A percentile compares a stretch with the other conserved stretches of the same genome.
These are phyloP conservation scores for Breviolum minutum DNA, from an alignment of 73 alveolate genomes.

Conservation along the genomic window DNA sequence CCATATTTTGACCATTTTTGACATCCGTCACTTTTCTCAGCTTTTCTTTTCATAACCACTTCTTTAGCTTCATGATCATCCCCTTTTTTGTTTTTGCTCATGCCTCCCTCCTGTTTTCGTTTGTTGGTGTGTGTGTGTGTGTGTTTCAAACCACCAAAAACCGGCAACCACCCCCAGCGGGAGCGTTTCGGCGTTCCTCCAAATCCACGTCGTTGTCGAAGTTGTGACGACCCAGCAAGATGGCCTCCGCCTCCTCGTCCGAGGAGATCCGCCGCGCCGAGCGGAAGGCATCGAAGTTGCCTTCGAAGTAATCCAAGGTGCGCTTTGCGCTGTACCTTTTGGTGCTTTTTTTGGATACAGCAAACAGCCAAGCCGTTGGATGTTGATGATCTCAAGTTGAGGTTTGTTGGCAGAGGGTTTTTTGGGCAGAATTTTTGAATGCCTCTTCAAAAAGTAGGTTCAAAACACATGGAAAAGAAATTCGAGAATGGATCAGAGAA, in stretches of 20 bases:
- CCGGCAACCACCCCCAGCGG: neutral
- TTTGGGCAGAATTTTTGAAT: too few species aligned
- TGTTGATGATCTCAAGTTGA: neutral
- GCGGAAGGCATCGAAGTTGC: conserved; percentile 78
- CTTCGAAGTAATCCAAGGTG: conserved; percentile 83
- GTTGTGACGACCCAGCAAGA: conserved; percentile 82
- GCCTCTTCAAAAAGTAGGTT: too few species aligned
- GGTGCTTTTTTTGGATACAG: neutral
- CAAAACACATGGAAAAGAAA: too few species aligned
- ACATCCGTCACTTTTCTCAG: neutral
- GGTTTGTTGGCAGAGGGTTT: too few species aligned
- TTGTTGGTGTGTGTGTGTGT: too few species aligned
- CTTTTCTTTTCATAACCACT: too few species aligned
- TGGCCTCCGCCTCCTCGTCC: conserved; percentile 85
- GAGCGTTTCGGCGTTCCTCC: neutral
- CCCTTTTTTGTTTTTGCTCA: too few species aligned
- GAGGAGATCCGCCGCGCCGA: conserved; percentile 77
- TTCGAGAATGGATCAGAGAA: too few species aligned
- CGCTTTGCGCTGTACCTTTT: conserved; percentile 85
- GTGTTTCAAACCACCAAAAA: too few species aligned
- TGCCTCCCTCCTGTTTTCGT: too few species aligned
- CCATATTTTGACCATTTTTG: too few species aligned
- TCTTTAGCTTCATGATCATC: too few species aligned
- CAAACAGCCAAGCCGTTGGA: neutral
- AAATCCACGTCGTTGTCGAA: conserved; percentile 90